These are phyloP conservation scores for Cucurbita argyrosperma DNA, from an alignment of 306 rosid species.

Conservation along the genomic window DNA sequence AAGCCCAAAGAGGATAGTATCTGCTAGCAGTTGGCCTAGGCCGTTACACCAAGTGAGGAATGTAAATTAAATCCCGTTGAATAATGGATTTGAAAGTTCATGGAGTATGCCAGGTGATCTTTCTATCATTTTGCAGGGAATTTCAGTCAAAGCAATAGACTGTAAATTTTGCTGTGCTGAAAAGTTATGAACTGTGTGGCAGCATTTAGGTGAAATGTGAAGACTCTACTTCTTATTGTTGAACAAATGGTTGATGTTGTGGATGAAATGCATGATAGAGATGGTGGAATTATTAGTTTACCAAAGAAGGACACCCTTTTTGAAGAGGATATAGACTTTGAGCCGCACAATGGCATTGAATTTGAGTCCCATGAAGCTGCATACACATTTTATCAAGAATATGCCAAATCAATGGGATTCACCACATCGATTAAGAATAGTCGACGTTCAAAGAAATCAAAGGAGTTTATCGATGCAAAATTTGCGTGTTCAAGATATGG, in stretches of 20 bases:
- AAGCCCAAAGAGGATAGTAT: no score
- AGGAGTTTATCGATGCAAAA: constrained; percentile 89
- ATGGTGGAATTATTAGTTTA: constrained; percentile 24
- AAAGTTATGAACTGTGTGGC: constrained; percentile 12
- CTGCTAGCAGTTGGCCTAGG: no score
- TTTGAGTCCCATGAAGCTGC: constrained; percentile 79
- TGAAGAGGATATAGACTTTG: constrained; percentile 64
- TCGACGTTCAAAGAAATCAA: constrained; percentile 88
- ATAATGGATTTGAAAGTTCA: not conserved
- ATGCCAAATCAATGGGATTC: constrained; percentile 95
- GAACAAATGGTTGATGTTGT: constrained; percentile 33
- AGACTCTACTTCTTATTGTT: constrained; percentile 15
- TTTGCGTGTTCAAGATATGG: constrained; percentile 94
- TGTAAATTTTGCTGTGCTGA: constrained; percentile 1
- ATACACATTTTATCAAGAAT: constrained; percentile 72
- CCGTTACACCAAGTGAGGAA: no score
- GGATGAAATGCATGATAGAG: constrained; percentile 35
- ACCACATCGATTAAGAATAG: constrained; percentile 87
- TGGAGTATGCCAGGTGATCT: not conserved
- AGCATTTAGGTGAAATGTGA: constrained; percentile 12
- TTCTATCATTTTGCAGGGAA: not conserved
- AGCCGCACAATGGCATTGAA: constrained; percentile 68
- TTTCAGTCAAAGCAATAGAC: not conserved
- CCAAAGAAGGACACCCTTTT: constrained; percentile 41
- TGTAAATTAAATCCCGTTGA: not conserved